Evolutionary conservation across 805 yeast species (phyloP).

Genomic region (Candida andamanensis): DNA sequence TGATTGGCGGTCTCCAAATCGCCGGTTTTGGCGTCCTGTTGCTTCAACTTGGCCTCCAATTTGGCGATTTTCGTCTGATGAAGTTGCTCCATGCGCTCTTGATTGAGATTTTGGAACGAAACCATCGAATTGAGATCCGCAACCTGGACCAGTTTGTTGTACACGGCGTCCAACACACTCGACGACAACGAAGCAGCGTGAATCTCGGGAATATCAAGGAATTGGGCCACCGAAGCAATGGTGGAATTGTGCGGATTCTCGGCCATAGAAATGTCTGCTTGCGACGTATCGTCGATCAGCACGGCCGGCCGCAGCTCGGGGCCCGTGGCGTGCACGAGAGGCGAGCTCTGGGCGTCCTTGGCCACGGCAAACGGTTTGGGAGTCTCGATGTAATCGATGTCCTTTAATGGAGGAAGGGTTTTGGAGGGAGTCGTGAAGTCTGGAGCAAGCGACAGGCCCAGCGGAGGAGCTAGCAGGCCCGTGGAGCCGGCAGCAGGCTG

Average conservation of each 20-base stretch:
- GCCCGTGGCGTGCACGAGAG: constrained; percentile 6
- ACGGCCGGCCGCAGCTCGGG: too few relatives aligned
- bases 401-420: constrained; percentile 37
- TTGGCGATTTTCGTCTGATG: constrained; percentile 19
- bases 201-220: constrained; percentile 21
- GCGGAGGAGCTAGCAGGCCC: too few relatives aligned
- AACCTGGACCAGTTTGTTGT: constrained; percentile 21
- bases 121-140: constrained; percentile 26
- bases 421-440: constrained; percentile 40
- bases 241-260: constrained; percentile 28
- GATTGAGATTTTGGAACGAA: constrained; percentile 29
- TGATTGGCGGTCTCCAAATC: constrained; percentile 19
- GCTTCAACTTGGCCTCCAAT: constrained; percentile 18
- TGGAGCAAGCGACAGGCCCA: too few relatives aligned
- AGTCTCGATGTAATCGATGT: constrained; percentile 36
- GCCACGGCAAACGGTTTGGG: constrained; percentile 40
- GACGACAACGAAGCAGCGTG: constrained; percentile 10
- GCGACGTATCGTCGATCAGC: constrained; percentile 2
- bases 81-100: constrained; percentile 27
- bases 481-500: too few relatives aligned
- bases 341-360: constrained; percentile 23
- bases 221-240: constrained; percentile 40
- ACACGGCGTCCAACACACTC: constrained; percentile 16
- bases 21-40: constrained; percentile 16
- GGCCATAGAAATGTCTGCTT: constrained; percentile 2